Base-by-base conservation (phyloP, 169 alveolate genomes). In the Neospora caninum region DNA sequence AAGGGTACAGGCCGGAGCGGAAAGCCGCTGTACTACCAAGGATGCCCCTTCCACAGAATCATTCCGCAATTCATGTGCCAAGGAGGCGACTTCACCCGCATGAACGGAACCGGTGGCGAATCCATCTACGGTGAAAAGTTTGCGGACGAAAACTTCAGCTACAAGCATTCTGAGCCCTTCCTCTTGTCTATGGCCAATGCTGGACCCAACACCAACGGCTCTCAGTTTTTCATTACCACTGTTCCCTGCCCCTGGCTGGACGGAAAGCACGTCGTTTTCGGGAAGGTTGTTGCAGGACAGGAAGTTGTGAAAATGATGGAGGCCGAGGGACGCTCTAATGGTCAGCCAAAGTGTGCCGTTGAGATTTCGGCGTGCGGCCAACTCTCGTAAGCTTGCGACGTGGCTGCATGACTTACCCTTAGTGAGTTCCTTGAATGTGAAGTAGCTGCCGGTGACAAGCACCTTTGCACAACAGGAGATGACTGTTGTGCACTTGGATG, bases 41-140 rank as follows among this genome's bases (percentile, higher is more conserved):
- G 98, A 89, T 96, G 98, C 91, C 94, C 95, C 45, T 98, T 99
- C 96, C 99, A 98, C 96, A 97, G 99, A 94, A 98, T 99, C 92
- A 98, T 99, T 82, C 99, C 99, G 27, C 96, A 98, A 88, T 99
- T 99, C 96, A 98, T 99, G 99, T 95, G 98, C 94, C 99, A 99
- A 97, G 99, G 99, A 80, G 99, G 99, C 29, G 99, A 99, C 97
- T 99, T 99, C 67, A 99, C 99, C 43, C 99, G 99, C 34, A 99
- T 95, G 83, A 96, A 94, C 87, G 96, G 97, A 39, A 95, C 97
- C 13, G 97, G 98, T 42, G 99, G 99, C 88, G 97, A 97, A 88
- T 97, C 99, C 64, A 98, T 98, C 83, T 98, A 98, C 97, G 99
- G 99, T 43, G 97, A 97, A 88, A 97, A 97, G 93, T 99, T 98